phyloP scores from a whole-genome alignment of 371 early-diverging fungal genomes.

The Mucor mucedo region DNA sequence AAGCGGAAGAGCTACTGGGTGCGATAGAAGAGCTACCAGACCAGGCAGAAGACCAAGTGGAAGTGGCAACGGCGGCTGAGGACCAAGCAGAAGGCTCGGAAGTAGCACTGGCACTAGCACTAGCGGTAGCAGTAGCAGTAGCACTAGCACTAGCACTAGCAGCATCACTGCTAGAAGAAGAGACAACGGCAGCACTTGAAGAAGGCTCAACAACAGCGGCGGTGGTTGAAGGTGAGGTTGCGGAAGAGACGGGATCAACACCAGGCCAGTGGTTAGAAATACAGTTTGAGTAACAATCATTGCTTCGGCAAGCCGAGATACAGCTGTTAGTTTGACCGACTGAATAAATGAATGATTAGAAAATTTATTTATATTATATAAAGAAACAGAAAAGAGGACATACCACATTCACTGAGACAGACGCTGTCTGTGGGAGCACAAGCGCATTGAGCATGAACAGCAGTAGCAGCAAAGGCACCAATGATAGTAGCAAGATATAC shows the following conservation, averaged over 20 bases:
- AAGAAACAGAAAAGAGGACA: neutral
- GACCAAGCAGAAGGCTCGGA: neutral
- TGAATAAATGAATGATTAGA: slow-evolving; percentile 10
- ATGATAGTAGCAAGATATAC: slow-evolving; percentile 19
- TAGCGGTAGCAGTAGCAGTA: neutral
- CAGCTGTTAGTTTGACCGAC: slow-evolving; percentile 38
- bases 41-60: neutral
- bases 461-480: slow-evolving; percentile 15
- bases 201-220: slow-evolving; percentile 9
- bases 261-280: slow-evolving; percentile 45
- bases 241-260: neutral
- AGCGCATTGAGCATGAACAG: slow-evolving; percentile 32
- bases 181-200: neutral
- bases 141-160: neutral
- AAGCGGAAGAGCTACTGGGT: slow-evolving; percentile 10
- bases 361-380: neutral
- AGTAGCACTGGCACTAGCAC: neutral
- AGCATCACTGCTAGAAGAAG: neutral
- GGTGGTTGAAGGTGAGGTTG: slow-evolving; percentile 1
- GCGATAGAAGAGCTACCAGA: neutral
- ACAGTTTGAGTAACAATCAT: slow-evolving; percentile 38
- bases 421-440: slow-evolving; percentile 29
- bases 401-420: slow-evolving; percentile 43
- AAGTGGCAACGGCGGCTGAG: neutral
- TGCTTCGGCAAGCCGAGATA: slow-evolving; percentile 25